Evolutionary conservation across 1,139 yeast genomes (phyloP).

Genomic region (Meyerozyma sp.): DNA sequence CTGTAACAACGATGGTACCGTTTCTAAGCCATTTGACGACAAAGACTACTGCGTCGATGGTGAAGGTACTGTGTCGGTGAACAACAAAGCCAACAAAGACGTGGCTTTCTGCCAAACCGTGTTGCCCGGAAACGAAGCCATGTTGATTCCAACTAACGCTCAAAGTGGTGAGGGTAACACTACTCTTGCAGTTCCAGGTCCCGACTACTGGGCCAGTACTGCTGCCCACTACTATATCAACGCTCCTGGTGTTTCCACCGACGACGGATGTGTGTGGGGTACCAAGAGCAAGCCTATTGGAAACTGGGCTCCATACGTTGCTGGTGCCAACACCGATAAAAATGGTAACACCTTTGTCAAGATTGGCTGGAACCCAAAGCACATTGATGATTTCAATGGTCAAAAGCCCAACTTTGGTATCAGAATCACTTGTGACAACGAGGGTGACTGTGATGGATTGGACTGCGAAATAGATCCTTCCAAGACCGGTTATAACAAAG

Average conservation of each 20-base stretch:
- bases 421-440: constrained; percentile 66
- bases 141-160: constrained; percentile 80
- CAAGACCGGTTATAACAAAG: constrained; percentile 50
- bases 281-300: constrained; percentile 61
- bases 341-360: constrained; percentile 69
- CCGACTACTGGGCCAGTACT: constrained; percentile 66
- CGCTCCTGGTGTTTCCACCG: constrained; percentile 75
- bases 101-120: constrained; percentile 92
- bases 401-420: constrained; percentile 65
- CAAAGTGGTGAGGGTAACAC: constrained; percentile 33
- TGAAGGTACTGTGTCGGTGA: constrained; percentile 61
- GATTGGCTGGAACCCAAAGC: constrained; percentile 89
- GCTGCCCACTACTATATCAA: constrained; percentile 87
- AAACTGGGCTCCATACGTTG: constrained; percentile 91
- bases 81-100: constrained; percentile 45
- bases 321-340: constrained; percentile 77
- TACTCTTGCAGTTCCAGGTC: constrained; percentile 77
- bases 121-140: constrained; percentile 88
- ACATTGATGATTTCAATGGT: constrained; percentile 56
- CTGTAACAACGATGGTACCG: constrained; percentile 66
- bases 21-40: constrained; percentile 57
- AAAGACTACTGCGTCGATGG: constrained; percentile 71
- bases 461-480: constrained; percentile 78
- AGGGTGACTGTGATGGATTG: constrained; percentile 63
- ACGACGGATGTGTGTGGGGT: constrained; percentile 87